Evolutionary conservation across 169 alveolate genomes (phyloP).

Genomic region (Cyclospora cayetanensis): DNA sequence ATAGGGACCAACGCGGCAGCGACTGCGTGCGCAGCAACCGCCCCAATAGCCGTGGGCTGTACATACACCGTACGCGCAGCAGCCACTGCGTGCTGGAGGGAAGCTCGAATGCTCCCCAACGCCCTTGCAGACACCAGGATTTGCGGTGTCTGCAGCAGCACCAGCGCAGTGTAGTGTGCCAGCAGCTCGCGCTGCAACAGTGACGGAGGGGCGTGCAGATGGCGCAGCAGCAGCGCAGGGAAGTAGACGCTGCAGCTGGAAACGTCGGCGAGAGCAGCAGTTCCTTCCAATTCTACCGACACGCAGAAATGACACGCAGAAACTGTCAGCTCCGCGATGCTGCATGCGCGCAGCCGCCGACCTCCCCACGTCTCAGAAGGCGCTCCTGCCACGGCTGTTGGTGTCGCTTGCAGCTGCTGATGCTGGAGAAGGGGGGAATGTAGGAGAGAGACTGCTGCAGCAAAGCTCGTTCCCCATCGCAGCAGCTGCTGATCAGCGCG

Average conservation of each 20-base stretch:
- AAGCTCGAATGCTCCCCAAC: slow-evolving; percentile 9
- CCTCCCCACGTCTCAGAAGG: slow-evolving; percentile 29
- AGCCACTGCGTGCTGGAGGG: not conserved
- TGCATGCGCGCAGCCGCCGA: not conserved
- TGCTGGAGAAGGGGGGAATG: not conserved
- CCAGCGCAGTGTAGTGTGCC: slow-evolving; percentile 15
- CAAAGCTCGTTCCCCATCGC: not conserved
- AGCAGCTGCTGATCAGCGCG: not conserved
- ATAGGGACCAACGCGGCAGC: slow-evolving; percentile 42
- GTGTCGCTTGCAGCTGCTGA: not conserved
- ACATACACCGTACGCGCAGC: slow-evolving; percentile 18
- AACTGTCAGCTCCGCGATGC: not conserved
- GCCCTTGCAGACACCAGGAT: not conserved
- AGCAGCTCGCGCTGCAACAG: slow-evolving; percentile 28
- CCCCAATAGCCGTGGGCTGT: slow-evolving; percentile 22
- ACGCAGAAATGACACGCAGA: not conserved
- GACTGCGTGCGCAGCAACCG: slow-evolving; percentile 41
- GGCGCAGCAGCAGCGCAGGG: slow-evolving; percentile 21
- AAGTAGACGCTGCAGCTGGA: not conserved
- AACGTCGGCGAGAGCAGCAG: slow-evolving; percentile 18
- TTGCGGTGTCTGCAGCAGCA: slow-evolving; percentile 4
- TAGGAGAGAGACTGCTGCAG: not conserved
- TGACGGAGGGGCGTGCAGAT: slow-evolving; percentile 19
- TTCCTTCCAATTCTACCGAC: not conserved
- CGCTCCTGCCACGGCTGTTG: not conserved